Conservation (phyloP, 768 basidiomycete genomes). For the Lactarius indigo region DNA sequence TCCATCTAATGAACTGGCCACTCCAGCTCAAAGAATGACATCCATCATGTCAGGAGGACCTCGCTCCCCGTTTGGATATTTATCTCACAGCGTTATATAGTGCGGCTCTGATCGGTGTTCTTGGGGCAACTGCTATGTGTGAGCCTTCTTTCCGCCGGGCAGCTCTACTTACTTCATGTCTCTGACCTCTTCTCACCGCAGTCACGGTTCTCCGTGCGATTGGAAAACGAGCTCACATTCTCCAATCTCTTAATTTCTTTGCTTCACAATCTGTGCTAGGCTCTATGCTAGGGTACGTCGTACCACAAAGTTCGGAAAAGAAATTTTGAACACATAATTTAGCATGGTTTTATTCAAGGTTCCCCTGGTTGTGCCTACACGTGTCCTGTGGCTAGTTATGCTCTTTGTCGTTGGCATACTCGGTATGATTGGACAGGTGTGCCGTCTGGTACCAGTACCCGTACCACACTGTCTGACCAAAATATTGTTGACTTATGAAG, state of each 20-base stretch:
- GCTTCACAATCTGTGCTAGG: constrained; percentile 51
- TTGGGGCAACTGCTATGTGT: constrained; percentile 69
- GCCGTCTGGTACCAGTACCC: not conserved
- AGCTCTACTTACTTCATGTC: not conserved
- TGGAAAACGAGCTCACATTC: constrained; percentile 68
- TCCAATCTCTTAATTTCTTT: constrained; percentile 71
- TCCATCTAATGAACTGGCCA: constrained; percentile 24
- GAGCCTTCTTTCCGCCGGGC: constrained; percentile 29
- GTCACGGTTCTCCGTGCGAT: constrained; percentile 60
- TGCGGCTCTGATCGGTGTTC: constrained; percentile 59
- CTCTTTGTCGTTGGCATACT: constrained; percentile 46
- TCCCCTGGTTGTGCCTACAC: constrained; percentile 44
- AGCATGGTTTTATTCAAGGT: constrained; percentile 45
- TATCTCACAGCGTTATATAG: constrained; percentile 33
- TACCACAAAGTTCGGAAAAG: too few relatives aligned
- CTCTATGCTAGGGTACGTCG: constrained; percentile 32
- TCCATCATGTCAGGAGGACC: constrained; percentile 50
- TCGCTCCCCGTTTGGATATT: not conserved
- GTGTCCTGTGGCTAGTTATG: constrained; percentile 43
- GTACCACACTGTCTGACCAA: not conserved
- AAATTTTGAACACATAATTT: not conserved
- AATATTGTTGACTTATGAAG: constrained; percentile 29
- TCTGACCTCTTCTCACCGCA: constrained; percentile 24
- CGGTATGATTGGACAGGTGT: constrained; percentile 46
- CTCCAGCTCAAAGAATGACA: constrained; percentile 42